Base-by-base conservation (phyloP, 225 moss, liverwort and hornwort species). In the Anthoceros angustus region DNA sequence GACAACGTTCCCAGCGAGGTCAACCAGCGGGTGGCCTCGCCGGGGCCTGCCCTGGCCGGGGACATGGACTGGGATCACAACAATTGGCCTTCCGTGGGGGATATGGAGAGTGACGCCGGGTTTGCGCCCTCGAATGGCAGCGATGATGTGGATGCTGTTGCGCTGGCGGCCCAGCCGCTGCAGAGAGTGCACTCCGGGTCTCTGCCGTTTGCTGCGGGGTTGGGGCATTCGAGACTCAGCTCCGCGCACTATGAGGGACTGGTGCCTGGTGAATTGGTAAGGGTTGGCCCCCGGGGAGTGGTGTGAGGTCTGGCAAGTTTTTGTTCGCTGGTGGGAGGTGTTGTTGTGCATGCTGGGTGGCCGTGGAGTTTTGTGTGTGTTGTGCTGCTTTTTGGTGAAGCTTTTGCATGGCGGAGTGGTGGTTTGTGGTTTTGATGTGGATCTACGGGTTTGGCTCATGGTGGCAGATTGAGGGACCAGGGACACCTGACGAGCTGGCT, bases 391-490 rank as follows among this genome's bases (percentile, higher is more conserved):
- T 32, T 4, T 32, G 32, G 1, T 32, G 32, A 32, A 4, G 32
- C 32, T 32, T 1, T 32, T 32, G 32, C 32, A 32, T 32, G 32
- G 1, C 32, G 1, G 32, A 32, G 32, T 32, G 32, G 2, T 32
- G 32, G 32, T 32, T 32, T 32, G 32, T 32, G 32, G 4, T 75
- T 69, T 70, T 68, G 77, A 76, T 32, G 32, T 32, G 32, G 32
- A 32, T 32, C 4, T 32, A 32, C 32, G 32, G 32, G 32, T 32
- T 32, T 32, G 32, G n/a, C n/a, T n/a, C n/a, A n/a, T n/a, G n/a
- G n/a, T n/a, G n/a, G n/a, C 88, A 95, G 95, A 85, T 98, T 69
- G 92, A 98, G 80, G 95, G 92, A 70, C 82, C 83, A 63, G 87
- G 84, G 78, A 77, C 92, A 74, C 79, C 78, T 14, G 77, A 70